Evolutionary conservation across 768 basidiomycete species (phyloP).

Genomic region (Heimioporus sp.): DNA sequence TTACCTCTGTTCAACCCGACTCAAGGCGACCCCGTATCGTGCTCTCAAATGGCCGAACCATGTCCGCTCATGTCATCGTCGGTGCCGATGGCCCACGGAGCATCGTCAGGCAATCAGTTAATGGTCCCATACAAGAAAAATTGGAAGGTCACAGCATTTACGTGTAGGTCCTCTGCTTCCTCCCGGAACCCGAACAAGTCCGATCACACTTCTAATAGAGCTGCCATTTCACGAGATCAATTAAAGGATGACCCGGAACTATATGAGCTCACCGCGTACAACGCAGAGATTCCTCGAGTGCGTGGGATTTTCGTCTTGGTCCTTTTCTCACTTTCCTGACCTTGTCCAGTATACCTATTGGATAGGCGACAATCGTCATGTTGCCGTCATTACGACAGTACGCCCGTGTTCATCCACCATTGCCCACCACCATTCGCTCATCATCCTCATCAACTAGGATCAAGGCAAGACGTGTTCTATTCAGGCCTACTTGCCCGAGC

Average conservation of each 20-base stretch:
- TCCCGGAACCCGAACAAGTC: conserved; percentile 1
- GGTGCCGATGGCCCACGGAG: conserved; percentile 63
- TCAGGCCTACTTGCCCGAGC: conserved; percentile 41
- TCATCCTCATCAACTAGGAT: conserved; percentile 12
- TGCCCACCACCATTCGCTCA: not conserved
- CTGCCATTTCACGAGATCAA: conserved; percentile 39
- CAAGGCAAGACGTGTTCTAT: conserved; percentile 39
- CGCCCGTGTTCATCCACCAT: conserved; percentile 1
- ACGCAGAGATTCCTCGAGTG: conserved; percentile 22
- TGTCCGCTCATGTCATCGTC: conserved; percentile 54
- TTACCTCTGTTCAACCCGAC: conserved; percentile 33
- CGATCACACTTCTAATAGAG: conserved; percentile 26
- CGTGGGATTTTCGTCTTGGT: not conserved
- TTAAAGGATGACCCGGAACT: conserved; percentile 47
- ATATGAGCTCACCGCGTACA: conserved; percentile 26
- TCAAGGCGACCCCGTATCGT: conserved; percentile 29
- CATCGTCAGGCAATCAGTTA: conserved; percentile 35
- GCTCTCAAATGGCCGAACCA: conserved; percentile 42
- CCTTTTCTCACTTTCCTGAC: not conserved
- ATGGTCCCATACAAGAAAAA: conserved; percentile 28
- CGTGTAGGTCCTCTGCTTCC: conserved; percentile 34
- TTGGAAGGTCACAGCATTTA: conserved; percentile 41
- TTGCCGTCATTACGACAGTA: conserved; percentile 22
- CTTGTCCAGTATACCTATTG: conserved; percentile 23
- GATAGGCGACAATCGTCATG: conserved; percentile 26